A percentile compares a stretch with the other conserved stretches of the same genome.
Conservation (phyloP, 306 rosid genomes). For the Vigna unguiculata region DNA sequence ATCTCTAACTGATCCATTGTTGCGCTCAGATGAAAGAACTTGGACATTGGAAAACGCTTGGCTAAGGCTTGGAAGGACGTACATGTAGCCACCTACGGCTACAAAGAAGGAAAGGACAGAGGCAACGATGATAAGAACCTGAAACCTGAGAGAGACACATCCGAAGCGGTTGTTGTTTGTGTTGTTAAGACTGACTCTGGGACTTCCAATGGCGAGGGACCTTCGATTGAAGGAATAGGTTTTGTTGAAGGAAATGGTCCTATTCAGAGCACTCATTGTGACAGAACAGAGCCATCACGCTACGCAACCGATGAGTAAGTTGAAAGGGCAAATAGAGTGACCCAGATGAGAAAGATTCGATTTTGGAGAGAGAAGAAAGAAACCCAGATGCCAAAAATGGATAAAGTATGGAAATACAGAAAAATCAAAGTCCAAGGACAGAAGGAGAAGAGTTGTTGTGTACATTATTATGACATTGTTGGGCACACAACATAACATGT, state of each 20-base stretch:
- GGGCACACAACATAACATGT: constrained; percentile 26
- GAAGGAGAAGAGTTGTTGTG: constrained; percentile 6
- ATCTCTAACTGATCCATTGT: constrained; percentile 41
- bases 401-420: background rate
- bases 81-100: constrained; percentile 66
- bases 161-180: constrained; percentile 43
- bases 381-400: constrained; percentile 46
- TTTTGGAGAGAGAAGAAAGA: constrained; percentile 41
- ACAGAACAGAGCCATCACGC: constrained; percentile 42
- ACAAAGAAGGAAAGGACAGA: constrained; percentile 66
- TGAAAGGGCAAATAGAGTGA: constrained; percentile 7
- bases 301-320: constrained; percentile 32
- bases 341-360: constrained; percentile 52
- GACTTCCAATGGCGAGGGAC: constrained; percentile 53
- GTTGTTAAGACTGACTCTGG: constrained; percentile 38
- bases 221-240: constrained; percentile 54
- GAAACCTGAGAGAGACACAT: constrained; percentile 64
- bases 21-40: constrained; percentile 39
- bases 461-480: background rate
- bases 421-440: constrained; percentile 27
- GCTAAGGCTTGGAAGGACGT: constrained; percentile 66
- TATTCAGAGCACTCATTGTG: constrained; percentile 62
- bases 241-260: constrained; percentile 53
- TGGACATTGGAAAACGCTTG: constrained; percentile 54
- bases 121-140: constrained; percentile 56